Base-by-base conservation (phyloP, 2,329 filamentous ascomycete genomes). In the Fusarium annulatum region DNA sequence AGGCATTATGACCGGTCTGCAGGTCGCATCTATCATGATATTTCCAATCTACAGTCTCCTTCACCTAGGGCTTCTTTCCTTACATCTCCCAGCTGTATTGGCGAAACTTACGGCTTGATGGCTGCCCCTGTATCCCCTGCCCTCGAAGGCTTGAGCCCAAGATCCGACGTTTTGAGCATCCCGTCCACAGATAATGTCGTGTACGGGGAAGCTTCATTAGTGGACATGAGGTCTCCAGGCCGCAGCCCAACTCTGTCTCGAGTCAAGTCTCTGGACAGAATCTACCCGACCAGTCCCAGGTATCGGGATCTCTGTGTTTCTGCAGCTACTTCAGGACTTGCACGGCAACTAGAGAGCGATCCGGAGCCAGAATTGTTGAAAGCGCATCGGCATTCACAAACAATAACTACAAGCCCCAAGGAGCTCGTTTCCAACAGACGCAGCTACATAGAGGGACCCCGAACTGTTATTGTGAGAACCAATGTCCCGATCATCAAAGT, bases 161-260 rank as follows among this genome's bases (percentile, higher is more conserved):
- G 71, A 19, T 82, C 82, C 3, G 82, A 84, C 26, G 71, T 73
- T 7, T 80, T 81, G 62, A 81, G 81, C 74, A 72, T 80, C 52
- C 76, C 78, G 42, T 78, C 82, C 49, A 71, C 79, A 41, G 84
- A 84, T 55, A 79, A 80, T 26, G 79, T 84, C 59, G 77, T 83
- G 43, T 83, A 82, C 51, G 84, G 83, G 7, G 81, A 85, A 61
- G 83, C 84, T 10, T 81, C 83, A 5, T 63, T 85, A 18, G 64
- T 85, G 14, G 81, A 84, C 42, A 77, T 84, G 76, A 75, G 79
- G 16, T 73, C 76, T 7, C 77, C 81, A 6, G 68, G 75, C 18
- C 70, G 73, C 7, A 74, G 64, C 21, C 72, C 71, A 9, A 75
- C 76, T 11, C 55, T 83, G 14, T 75, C 77, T 28, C 78, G 82